Base-by-base conservation (phyloP, 164 flowering plant genomes). In the Aristolochia contorta region DNA sequence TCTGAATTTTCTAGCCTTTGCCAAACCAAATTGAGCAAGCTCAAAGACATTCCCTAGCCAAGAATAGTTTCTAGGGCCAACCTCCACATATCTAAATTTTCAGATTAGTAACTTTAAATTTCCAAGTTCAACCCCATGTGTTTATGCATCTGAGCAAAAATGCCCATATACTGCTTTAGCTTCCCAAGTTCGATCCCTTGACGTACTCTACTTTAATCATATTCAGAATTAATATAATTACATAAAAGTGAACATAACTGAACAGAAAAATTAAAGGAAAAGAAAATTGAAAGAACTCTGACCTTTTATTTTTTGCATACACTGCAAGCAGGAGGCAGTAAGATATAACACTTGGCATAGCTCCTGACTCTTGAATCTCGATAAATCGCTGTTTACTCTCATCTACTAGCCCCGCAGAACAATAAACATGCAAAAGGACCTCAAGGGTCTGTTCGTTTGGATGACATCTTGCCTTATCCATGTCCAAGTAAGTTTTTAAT, bases 251-350 rank as follows among this genome's bases (percentile, higher is more conserved):
- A 63, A 4, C 47, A 12, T 14, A 46, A 47, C 8, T 12, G 22
- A 57, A 12, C 12, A 8, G 21, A 50, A 22, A 12, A 58, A 49
- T n/a, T 20, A 23, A 16, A 20, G 46, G 16, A 37, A 1, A 6
- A 37, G 10, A 37, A 37, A 4, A 3, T 16, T 9, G 27, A 18
- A 53, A 37, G 60, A 69, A 59, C 4, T 20, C 81, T 76, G 41
- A 92, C 98, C 96, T 85, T 70, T 84, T 78, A 76, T 63, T 67
- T 67, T 80, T 92, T 53, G 90, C 93, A 76, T 78, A 86, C 59
- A 82, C 84, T n/a, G 93, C 86, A 54, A 92, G 83, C 91, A 89
- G 79, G 87, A 83, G 79, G 61, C 96, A 89, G 72, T 92, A 86
- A 74, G 93, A 84, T 77, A 84, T 83, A 64, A 87, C 75, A 68